These are phyloP conservation scores for Lomentospora prolificans DNA, from an alignment of 2,329 filamentous ascomycete genomes.

Conservation along the genomic window DNA sequence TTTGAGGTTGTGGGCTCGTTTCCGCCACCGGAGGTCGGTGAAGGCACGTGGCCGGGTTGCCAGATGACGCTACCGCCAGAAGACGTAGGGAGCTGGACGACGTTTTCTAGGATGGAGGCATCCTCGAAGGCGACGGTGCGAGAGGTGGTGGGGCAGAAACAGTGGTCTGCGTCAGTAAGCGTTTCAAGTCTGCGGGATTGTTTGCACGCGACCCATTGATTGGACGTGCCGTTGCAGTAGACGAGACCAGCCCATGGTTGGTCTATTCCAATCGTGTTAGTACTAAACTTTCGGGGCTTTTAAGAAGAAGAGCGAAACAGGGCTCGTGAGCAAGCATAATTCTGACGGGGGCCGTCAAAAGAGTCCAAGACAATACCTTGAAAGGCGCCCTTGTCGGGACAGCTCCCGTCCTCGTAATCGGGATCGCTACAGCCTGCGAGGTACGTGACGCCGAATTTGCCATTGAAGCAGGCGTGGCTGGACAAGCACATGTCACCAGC, in stretches of 20 bases:
- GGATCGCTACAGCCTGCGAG: conserved; percentile 26
- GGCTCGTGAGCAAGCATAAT: too few relatives aligned
- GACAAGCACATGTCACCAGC: conserved; percentile 22
- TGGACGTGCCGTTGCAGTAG: conserved; percentile 22
- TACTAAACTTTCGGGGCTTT: not conserved
- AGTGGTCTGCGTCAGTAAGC: conserved; percentile 17
- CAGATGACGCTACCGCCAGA: conserved; percentile 18
- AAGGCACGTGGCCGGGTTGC: conserved; percentile 17
- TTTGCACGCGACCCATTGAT: conserved; percentile 22
- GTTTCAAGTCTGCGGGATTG: conserved; percentile 16
- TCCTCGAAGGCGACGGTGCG: conserved; percentile 18
- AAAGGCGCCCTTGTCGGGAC: conserved; percentile 21
- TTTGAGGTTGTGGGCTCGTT: conserved; percentile 3
- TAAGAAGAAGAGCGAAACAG: too few relatives aligned
- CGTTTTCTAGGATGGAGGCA: conserved; percentile 15
- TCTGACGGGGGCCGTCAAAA: not conserved
- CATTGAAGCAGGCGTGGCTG: conserved; percentile 17
- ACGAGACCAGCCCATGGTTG: conserved; percentile 24
- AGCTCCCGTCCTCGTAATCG: conserved; percentile 20
- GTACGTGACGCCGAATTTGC: conserved; percentile 22
- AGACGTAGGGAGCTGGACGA: conserved; percentile 18
- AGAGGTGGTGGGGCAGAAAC: conserved; percentile 19
- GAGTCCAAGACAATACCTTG: conserved; percentile 5
- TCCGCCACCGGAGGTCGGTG: conserved; percentile 1
- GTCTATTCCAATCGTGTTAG: conserved; percentile 3